Conservation (phyloP, 2,329 filamentous ascomycete genomes). For the Aspergillus vadensis region DNA sequence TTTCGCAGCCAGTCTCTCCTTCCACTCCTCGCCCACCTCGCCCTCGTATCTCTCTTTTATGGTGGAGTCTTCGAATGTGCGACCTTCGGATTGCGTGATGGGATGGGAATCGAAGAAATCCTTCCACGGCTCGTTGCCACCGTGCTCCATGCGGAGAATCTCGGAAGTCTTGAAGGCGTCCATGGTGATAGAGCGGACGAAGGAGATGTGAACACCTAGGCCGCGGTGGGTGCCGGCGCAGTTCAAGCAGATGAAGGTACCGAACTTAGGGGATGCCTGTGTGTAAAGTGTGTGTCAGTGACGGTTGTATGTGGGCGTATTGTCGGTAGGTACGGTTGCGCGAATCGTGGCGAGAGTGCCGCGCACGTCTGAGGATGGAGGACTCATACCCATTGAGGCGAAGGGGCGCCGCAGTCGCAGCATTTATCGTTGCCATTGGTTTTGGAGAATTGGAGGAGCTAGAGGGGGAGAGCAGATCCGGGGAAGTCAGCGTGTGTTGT, state of each 20-base stretch:
- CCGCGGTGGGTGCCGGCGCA: conserved; percentile 94
- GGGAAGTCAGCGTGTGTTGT: conserved; percentile 3
- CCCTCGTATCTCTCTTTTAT: conserved; percentile 89
- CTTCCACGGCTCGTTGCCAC: conserved; percentile 86
- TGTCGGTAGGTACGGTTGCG: not conserved
- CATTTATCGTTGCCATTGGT: conserved; percentile 84
- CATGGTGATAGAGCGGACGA: conserved; percentile 97
- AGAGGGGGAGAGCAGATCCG: conserved; percentile 16
- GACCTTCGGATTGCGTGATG: conserved; percentile 65
- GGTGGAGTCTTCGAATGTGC: conserved; percentile 81
- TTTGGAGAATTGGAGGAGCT: conserved; percentile 92
- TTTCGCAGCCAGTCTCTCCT: conserved; percentile 82
- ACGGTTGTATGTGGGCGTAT: not conserved
- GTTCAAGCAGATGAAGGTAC: conserved; percentile 96
- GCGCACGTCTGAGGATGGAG: too few species aligned
- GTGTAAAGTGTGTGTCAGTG: not conserved
- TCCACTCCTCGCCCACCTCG: conserved; percentile 91
- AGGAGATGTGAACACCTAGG: conserved; percentile 96
- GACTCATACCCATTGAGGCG: conserved; percentile 85
- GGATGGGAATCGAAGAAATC: conserved; percentile 78
- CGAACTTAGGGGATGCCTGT: conserved; percentile 85
- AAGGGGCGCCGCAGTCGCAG: conserved; percentile 93
- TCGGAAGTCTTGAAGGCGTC: conserved; percentile 94
- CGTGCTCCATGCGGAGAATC: conserved; percentile 89
- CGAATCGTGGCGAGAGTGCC: conserved; percentile 1